Base-by-base conservation (phyloP, 805 yeast genomes). In the Spathaspora girioi region DNA sequence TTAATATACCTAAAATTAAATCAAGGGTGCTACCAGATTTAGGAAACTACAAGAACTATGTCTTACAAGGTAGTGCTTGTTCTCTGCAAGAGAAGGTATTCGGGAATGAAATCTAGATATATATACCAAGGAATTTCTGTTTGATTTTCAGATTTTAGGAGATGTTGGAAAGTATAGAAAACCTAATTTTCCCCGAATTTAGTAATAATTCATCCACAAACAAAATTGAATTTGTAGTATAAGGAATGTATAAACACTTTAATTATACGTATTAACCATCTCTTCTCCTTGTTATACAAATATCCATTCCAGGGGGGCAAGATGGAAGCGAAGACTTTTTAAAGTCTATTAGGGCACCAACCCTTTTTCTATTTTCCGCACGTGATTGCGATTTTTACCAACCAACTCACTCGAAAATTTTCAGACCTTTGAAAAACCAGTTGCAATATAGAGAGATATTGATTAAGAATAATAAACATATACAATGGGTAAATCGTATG, bases 401-500 rank as follows among this genome's bases (percentile, higher is more conserved):
- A 11, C 31, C 8, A 20, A 29, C 20, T 17, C 31, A 6, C 12
- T 23, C 31, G 45, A 42, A 42, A 42, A 42, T 42, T 42, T 42
- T 42, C 45, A 23, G 18, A 42, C 9, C 14, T 3, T 18, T 41
- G 27, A 18, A 19, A 18, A 41, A 41, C 23, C n/a, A 41, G 11
- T 19, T 41, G 26, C 26, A 23, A 23, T 5, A 27, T 7, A 19
- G 1, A 41, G 15, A 10, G 27, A 41, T 38, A 41, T 19, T 5
- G 27, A 9, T 12, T 18, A 7, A n/a, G 15, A 20, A 18, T 10
- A 41, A 19, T n/a, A 43, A 9, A 43, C 35, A 43, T 18, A 45
- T 19, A 62, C 59, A 58, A 63, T 63, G 67, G 67, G 66, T 63
- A 63, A 63, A 63, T 62, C 67, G 66, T 62, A 62, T 62, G 66